phyloP scores from a whole-genome alignment of 1,139 yeast genomes.

The Debaryomycetaceae sp. region DNA sequence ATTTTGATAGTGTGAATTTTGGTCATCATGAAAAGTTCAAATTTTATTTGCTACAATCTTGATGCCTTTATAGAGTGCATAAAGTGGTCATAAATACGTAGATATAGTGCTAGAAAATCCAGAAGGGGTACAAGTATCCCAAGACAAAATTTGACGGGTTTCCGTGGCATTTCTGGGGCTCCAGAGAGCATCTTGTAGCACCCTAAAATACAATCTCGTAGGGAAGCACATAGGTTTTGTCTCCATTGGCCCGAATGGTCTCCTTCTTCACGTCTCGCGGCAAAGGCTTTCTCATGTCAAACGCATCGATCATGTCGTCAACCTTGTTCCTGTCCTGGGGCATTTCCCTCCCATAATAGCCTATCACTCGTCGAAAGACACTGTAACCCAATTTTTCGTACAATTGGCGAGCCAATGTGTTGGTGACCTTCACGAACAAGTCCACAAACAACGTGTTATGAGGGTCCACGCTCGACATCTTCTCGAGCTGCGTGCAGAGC shows the following conservation, averaged over 20 bases:
- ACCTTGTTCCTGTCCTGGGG: constrained; percentile 44
- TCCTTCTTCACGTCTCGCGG: constrained; percentile 50
- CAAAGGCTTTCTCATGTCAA: constrained; percentile 72
- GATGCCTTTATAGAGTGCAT: too few species aligned
- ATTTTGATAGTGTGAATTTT: not conserved
- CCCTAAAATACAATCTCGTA: constrained; percentile 51
- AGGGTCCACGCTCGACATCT: constrained; percentile 63
- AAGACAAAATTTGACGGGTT: not conserved
- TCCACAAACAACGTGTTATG: constrained; percentile 82
- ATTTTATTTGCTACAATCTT: not conserved
- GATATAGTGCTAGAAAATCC: too few species aligned
- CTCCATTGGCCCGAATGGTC: constrained; percentile 59
- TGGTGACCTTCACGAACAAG: constrained; percentile 85
- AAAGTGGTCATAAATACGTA: too few species aligned
- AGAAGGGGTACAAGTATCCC: not conserved
- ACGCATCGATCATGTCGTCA: constrained; percentile 79
- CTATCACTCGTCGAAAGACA: constrained; percentile 83
- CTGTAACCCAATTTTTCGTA: constrained; percentile 85
- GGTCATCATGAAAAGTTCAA: not conserved
- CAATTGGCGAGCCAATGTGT: constrained; percentile 70
- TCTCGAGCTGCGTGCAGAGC: constrained; percentile 70
- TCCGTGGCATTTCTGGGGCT: too few species aligned
- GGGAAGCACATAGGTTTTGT: constrained; percentile 56
- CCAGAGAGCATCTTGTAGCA: too few species aligned
- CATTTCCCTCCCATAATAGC: constrained; percentile 65